Evolutionary conservation across 768 basidiomycete species (phyloP).

Genomic region (Agaricus subrufescens): DNA sequence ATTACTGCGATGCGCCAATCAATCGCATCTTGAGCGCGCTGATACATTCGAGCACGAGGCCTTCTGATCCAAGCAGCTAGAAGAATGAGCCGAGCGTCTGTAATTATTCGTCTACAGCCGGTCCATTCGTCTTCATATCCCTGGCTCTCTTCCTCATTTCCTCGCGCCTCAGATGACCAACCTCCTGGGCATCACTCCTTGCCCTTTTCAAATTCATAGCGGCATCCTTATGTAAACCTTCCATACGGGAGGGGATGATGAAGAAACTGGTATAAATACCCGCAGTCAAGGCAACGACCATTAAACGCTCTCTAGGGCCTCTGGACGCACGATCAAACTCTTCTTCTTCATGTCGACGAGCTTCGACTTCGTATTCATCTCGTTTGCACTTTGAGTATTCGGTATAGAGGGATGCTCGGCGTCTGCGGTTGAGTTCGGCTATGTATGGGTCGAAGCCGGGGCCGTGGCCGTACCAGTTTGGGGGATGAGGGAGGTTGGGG

Average conservation of each 20-base stretch:
- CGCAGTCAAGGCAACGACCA: not conserved
- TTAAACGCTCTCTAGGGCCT: conserved; percentile 42
- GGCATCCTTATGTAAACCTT: conserved; percentile 46
- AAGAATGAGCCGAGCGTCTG: too few species aligned
- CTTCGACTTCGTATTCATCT: conserved; percentile 12
- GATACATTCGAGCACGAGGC: too few species aligned
- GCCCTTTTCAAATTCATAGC: conserved; percentile 56
- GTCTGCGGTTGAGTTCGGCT: conserved; percentile 47
- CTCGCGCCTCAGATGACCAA: conserved; percentile 48
- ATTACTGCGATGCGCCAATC: too few species aligned
- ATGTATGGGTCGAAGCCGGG: conserved; percentile 36
- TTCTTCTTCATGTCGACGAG: conserved; percentile 15
- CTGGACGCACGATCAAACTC: not conserved
- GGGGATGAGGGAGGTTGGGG: conserved; percentile 7
- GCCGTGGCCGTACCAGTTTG: conserved; percentile 14
- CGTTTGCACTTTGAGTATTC: conserved; percentile 9
- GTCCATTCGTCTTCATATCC: conserved; percentile 21
- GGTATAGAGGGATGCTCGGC: conserved; percentile 35
- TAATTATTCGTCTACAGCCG: too few species aligned
- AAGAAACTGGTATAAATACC: conserved; percentile 24
- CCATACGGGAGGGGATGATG: conserved; percentile 27
- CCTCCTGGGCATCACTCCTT: conserved; percentile 48
- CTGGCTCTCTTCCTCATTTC: conserved; percentile 46
- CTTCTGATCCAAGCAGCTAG: too few species aligned
- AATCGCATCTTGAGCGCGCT: too few species aligned